Percentiles rank a stretch among this genome's conserved stretches.
Evolutionary conservation across 257 asterid species (phyloP).

Genomic region (Solanum dulcamara): DNA sequence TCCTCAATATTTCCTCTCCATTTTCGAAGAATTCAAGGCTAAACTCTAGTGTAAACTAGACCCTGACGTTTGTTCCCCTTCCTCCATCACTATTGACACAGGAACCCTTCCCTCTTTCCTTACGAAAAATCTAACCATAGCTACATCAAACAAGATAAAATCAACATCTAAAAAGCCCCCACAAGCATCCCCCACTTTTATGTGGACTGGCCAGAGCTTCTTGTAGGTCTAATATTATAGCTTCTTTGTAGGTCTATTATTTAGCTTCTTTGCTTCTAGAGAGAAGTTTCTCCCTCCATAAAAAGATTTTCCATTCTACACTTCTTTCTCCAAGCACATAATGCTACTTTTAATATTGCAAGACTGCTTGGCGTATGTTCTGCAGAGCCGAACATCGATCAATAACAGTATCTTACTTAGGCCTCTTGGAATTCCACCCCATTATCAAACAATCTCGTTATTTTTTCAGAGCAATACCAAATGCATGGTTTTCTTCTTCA

Average conservation of each 20-base stretch:
- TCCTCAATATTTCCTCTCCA: neutral
- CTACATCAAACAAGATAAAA: neutral
- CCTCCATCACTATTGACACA: neutral
- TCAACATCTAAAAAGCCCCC: neutral
- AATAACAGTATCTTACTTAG: constrained; percentile 74
- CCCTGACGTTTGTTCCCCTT: neutral
- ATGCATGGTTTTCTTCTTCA: constrained; percentile 12
- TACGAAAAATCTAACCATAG: neutral
- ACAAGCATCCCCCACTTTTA: neutral
- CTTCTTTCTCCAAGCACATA: constrained; percentile 90
- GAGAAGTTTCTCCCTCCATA: neutral
- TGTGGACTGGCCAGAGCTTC: neutral
- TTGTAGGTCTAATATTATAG: neutral
- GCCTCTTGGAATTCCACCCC: constrained; percentile 94
- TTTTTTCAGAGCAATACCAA: constrained; percentile 86
- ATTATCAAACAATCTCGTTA: constrained; percentile 81
- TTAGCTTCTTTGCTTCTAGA: neutral
- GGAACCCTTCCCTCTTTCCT: neutral
- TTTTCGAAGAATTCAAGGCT: neutral
- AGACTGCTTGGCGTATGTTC: constrained; percentile 87
- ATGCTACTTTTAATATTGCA: constrained; percentile 84
- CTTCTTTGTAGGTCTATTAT: neutral
- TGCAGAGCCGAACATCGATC: constrained; percentile 85
- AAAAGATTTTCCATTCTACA: constrained; percentile 22
- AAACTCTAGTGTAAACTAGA: neutral